Base-by-base conservation (phyloP, 768 basidiomycete species). In the Kwoniella dejecticola region DNA sequence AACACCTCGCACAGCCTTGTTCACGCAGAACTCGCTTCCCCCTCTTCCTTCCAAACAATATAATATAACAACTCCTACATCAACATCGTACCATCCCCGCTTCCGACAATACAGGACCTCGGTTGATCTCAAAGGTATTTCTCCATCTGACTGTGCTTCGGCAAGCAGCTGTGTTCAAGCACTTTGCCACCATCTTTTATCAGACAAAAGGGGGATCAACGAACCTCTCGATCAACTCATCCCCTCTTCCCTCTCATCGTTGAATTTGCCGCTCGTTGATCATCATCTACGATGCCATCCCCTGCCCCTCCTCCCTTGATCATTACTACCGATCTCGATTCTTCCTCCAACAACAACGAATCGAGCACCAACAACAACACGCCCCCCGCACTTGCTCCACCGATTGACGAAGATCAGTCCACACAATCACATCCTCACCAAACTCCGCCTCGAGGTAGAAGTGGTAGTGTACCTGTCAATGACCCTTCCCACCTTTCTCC, bases 281-380 rank as follows among this genome's bases (percentile, higher is more conserved):
- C 19, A 48, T 45, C 58, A 24, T 2, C 12, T 23, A 54, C 50
- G 26, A 62, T 62, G 60, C 8, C 52, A 4, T 36, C 52, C n/a
- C 52, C 60, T 10, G 26, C 55, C 2, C 72, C 72, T 6, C 73
- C 70, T 3, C 36, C 66, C n/a, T 36, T 36, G 33, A 76, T 76
- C 64, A 68, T 73, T 62, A 76, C 74, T 17, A 73, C 74, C 26
- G 74, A 76, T 59, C 59, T 68, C 17, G 68, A 67, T 38, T 42
- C 57, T 13, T 36, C 52, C 21, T 53, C 24, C n/a, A 52, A 12
- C 61, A 47, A 64, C 40, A 12, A 52, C 17, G 23, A 33, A 36
- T 13, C 45, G 29, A 50, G 52, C 48, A 30, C 58, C 23, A 15
- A 38, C 31, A 24, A 55, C 61, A 47, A 60, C 60, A 24, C 45